Base-by-base conservation (phyloP, 306 rosid genomes). In the Prinsepia uniflora region DNA sequence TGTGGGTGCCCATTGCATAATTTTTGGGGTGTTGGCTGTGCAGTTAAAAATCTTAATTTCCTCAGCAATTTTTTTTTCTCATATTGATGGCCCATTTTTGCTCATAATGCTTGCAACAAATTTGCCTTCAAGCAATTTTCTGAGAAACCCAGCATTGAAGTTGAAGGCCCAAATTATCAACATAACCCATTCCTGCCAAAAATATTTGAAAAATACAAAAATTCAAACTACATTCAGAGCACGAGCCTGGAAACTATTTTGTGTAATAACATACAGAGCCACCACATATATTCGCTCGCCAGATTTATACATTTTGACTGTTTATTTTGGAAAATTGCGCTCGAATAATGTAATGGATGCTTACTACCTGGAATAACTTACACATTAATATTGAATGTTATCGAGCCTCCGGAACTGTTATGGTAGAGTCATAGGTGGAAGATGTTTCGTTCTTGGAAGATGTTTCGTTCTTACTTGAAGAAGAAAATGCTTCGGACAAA, bases 401-500 rank as follows among this genome's bases (percentile, higher is more conserved):
- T 66, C 94, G 76, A 24, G 84, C 86, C 42, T 88, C 83, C 42
- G 81, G 19, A 4, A 80, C 47, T 20, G 84, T 76, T 9, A 84
- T 52, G 58, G 83, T 76, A 10, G 84, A 68, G 65, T 82, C 86
- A 45, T 74, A 80, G 49, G 79, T 76, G 48, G 89, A 78, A 77
- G 68, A 78, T 10, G 65, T 14, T 44, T 79, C 69, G n/a, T 60
- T 79, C 63, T 78, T 81, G 6, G 86, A 61, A 3, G 71, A 76
- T 17, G 87, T 57, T 24, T 68, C 1, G 54, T 60, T 11, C 22
- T 40, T 58, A 58, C 54, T 68, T 24, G 44, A 61, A 17, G 36
- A 19, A 54, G 49, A 22, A 79, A 52, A 40, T 9, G 72, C 62
- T 52, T 39, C 13, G 40, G 49, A 40, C 7, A 47, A 36, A 30